These are phyloP conservation scores for Eimeria sp. DNA, from an alignment of 169 alveolate genomes.

Conservation along the genomic window DNA sequence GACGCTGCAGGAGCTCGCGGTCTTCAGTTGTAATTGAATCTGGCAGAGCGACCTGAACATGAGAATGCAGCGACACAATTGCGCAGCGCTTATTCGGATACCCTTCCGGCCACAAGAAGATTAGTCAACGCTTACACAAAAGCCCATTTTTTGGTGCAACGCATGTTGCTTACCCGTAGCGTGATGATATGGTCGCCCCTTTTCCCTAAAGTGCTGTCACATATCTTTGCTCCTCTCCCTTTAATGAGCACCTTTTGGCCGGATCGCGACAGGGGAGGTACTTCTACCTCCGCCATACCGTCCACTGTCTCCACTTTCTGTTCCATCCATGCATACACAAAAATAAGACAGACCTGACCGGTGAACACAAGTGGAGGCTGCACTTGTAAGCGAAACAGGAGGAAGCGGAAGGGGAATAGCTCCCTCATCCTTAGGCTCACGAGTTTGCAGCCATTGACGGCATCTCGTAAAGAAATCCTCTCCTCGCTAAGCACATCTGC, in stretches of 20 bases:
- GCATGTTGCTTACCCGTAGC: constrained; percentile 16
- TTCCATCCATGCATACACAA: constrained; percentile 25
- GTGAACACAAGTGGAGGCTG: not conserved
- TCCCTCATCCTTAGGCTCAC: not conserved
- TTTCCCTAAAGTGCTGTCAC: not conserved
- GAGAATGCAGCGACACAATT: not conserved
- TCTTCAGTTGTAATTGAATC: not conserved
- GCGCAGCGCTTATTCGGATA: not conserved
- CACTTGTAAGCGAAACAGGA: not conserved
- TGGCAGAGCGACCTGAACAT: constrained; percentile 38
- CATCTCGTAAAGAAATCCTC: constrained; percentile 12
- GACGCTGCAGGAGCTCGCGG: constrained; percentile 30
- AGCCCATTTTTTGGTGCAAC: not conserved
- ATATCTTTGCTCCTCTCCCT: constrained; percentile 41
- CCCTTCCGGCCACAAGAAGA: not conserved
- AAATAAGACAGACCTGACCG: not conserved
- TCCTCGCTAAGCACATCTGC: constrained; percentile 74
- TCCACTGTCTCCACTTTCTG: constrained; percentile 60
- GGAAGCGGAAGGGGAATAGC: not conserved
- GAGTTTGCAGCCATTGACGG: constrained; percentile 29
- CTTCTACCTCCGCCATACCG: constrained; percentile 11
- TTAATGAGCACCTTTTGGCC: constrained; percentile 28
- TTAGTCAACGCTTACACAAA: not conserved
- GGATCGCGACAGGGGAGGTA: constrained; percentile 27
- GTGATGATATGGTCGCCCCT: constrained; percentile 68